Evolutionary conservation across 305 asterid species (phyloP), one percentile per base, ranked within the genome.

Genomic region (Lippia alba): DNA sequence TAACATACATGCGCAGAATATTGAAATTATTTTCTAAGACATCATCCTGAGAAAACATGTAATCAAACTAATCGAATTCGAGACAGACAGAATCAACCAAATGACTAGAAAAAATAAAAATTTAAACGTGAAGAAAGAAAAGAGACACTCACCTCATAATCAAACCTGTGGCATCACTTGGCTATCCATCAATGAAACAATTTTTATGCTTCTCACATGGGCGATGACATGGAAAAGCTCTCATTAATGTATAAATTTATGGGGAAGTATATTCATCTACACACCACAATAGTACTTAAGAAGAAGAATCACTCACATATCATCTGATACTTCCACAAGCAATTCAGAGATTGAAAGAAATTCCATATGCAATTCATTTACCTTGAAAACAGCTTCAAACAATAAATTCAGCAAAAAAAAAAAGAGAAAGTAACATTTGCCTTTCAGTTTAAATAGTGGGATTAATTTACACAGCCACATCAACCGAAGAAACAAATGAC

Each of bases 281-380:
- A 36, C 41, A 36, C 40, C 40, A 34, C 4, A 34, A 2, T 8
- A 4, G 41, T 36, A 4, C 8, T 36, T 36, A 8, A 36, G 61
- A 64, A 74, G 72, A 60, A 63, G 75, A 74, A 49, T 51, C 64
- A 85, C 96, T 90, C 83, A 94, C 98, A 94, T 78, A 82, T 91
- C 97, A 82, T 91, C 97, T 34, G 97, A 86, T 69, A 94, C 73
- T 85, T 94, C 99, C 70, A 94, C 96, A 45, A 94, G 96, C 80
- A 94, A 83, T 67, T 94, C 99, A 5, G 98, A 94, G 77, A 78
- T 59, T 8, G 98, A 90, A 34, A 94, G 80, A 78, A 94, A 94
- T 59, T 91, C 96, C 98, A 91, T 88, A 81, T 94, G 98, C 83
- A 81, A 73, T 71, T 91, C 95, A 86, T 90, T 83, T 64, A 91